A percentile compares a stretch with the other conserved stretches of the same genome.
phyloP scores from a whole-genome alignment of 352 stramenopile genomes.

The Phytophthora litchii region DNA sequence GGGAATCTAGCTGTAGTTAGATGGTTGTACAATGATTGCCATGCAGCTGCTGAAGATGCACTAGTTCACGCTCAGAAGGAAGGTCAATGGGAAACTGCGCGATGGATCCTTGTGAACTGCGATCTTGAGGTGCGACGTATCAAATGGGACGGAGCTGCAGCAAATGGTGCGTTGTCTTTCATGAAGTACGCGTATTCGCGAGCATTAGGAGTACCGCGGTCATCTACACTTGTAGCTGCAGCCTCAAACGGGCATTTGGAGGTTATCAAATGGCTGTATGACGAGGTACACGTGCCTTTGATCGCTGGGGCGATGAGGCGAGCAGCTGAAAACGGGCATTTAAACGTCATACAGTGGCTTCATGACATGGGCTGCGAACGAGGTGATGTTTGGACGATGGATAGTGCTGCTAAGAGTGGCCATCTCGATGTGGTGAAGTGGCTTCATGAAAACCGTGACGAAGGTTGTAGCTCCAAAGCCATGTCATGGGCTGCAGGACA shows the following conservation, averaged over 20 bases:
- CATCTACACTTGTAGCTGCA: slow-evolving; percentile 15
- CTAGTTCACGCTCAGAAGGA: slow-evolving; percentile 21
- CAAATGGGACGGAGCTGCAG: slow-evolving; percentile 21
- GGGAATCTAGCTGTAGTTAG: slow-evolving; percentile 19
- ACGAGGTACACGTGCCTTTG: slow-evolving; percentile 9
- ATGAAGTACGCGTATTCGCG: slow-evolving; percentile 28
- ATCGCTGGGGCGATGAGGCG: slow-evolving; percentile 25
- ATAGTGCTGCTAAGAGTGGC: slow-evolving; percentile 17
- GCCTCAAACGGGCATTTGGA: slow-evolving; percentile 33
- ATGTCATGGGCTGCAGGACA: slow-evolving; percentile 30
- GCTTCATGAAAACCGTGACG: slow-evolving; percentile 29
- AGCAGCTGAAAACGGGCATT: slow-evolving; percentile 26
- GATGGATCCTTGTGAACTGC: slow-evolving; percentile 32
- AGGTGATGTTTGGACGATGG: slow-evolving; percentile 20
- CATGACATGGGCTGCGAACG: slow-evolving; percentile 10
- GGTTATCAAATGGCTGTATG: slow-evolving; percentile 27
- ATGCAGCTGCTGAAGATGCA: slow-evolving; percentile 17
- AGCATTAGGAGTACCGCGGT: slow-evolving; percentile 2
- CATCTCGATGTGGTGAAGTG: slow-evolving; percentile 28
- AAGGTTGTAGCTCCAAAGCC: slow-evolving; percentile 28
- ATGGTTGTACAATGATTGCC: slow-evolving; percentile 23
- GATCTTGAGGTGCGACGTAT: slow-evolving; percentile 10
- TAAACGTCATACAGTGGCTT: slow-evolving; percentile 31
- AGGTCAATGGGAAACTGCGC: slow-evolving; percentile 16
- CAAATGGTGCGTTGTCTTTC: slow-evolving; percentile 21